Evolutionary conservation across 768 basidiomycete species (phyloP), one percentile per base, ranked within the genome.

Genomic region (Auricularia cornea): DNA sequence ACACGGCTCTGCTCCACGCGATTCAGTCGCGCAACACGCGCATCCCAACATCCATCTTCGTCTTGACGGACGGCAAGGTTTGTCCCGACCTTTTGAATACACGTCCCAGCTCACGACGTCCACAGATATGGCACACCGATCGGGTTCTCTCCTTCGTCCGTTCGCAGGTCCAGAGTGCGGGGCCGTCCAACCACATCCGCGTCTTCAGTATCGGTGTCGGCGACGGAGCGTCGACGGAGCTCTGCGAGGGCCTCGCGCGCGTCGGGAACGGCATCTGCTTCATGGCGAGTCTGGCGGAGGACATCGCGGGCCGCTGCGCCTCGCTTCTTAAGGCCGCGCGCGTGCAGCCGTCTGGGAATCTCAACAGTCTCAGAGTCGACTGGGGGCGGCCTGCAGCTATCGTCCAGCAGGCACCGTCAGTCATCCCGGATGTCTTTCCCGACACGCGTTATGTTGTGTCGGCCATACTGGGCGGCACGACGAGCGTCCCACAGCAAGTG

Each of bases 181-280:
- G 44, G 20, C 23, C 44, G 44, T 48, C 44, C 20, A 48, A 48
- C 23, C 20, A 59, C 48, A 30, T 67, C 3, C 62, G 66, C 23
- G 66, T 67, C 16, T 67, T 65, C 57, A 61, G 62, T 16, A 12
- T 66, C 14, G 66, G 66, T 20, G 63, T 67, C 26, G 62, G 62
- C 4, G 48, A 62, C 29, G 54, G 59, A 5, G 66, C 63, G 3
- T 67, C 66, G 2, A 61, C 62, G n/a, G 60, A 65, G 26, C 65
- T 81, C 66, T 83, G 83, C 66, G 77, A 82, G 66, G 71, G 78
- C 2, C 80, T 88, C 23, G 84, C 86, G 0, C 70, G 74, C n/a
- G 76, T 75, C 2, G 86, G 87, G 1, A 77, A 81, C 12, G 87
- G 86, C 14, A 73, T 76, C 28, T 79, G 70, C 60, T 71, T 84